Percentiles rank a stretch among this genome's conserved stretches.
Conservation (phyloP, 257 asterid species). For the Solanum sejunctum region DNA sequence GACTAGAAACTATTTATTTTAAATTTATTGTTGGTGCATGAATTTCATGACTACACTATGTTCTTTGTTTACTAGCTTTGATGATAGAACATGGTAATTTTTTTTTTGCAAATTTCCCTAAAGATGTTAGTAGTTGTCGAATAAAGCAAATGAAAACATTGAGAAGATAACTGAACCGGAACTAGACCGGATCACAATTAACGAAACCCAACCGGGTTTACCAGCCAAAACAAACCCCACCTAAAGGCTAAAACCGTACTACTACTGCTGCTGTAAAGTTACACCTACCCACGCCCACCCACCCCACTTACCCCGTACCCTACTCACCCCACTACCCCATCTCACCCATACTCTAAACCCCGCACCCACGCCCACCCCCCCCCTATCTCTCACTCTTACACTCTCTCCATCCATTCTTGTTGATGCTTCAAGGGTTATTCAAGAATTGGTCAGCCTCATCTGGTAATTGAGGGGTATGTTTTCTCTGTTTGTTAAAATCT, state of each 20-base stretch:
- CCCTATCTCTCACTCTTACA: not conserved
- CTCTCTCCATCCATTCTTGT: not conserved
- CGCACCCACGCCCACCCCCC: not conserved
- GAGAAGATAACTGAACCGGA: not conserved
- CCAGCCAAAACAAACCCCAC: not conserved
- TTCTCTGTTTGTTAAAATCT: not conserved
- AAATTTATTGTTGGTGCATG: too few relatives aligned
- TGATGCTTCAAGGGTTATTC: not conserved
- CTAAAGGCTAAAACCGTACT: not conserved
- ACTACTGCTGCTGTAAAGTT: not conserved
- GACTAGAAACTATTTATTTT: too few relatives aligned
- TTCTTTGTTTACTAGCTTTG: too few relatives aligned
- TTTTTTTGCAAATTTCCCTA: too few relatives aligned
- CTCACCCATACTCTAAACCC: not conserved
- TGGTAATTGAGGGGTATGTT: not conserved
- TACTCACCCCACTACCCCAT: not conserved
- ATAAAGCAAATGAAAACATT: too few relatives aligned
- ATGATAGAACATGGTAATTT: too few relatives aligned
- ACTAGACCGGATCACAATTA: not conserved
- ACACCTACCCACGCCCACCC: not conserved
- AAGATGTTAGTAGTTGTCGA: too few relatives aligned
- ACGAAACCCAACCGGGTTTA: not conserved
- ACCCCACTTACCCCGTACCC: not conserved
- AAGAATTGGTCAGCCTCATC: not conserved
- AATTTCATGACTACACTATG: too few relatives aligned